Base-by-base conservation (phyloP, 2,329 filamentous ascomycete species). In the Helotiales sp. region DNA sequence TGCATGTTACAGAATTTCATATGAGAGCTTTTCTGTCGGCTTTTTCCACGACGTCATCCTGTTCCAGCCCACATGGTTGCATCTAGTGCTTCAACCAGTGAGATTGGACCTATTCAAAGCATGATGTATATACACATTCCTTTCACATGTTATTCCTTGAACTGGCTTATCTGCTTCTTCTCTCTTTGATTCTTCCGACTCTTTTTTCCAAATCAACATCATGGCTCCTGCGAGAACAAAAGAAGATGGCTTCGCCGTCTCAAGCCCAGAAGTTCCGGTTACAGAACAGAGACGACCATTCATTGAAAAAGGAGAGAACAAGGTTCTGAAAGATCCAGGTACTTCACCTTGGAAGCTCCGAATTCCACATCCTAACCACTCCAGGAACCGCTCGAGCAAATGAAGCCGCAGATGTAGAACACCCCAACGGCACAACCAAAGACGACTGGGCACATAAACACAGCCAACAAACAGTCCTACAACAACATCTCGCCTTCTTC, bases 401-500 rank as follows among this genome's bases (percentile, higher is more conserved):
- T 51, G 57, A 75, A 48, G 77, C 77, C 17, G 69, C 75, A 2
- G 73, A 74, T 8, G 58, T 66, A 6, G 70, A 76, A 53, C 58
- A 63, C 10, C 77, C 77, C 2, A 58, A 77, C 55, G 77, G 77
- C 33, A 79, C 76, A 0, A 70, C 68, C 0, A 62, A 73, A n/a
- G 66, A 68, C 40, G 65, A 71, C 53, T 79, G 74, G 69, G 69
- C 73, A 2, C 58, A 64, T 22, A 63, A 69, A 0, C 73, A 79
- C 61, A 59, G 71, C 0, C 67, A 77, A 53, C 70, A 78, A 62
- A 70, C 66, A 66, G 67, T 81, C 12, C 73, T 83, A 2, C 78
- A 81, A 64, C 80, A 83, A 63, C 81, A 83, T 66, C 75, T 75
- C 63, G 71, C 72, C 22, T 83, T 80, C 72, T 84, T 79, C 62